Evolutionary conservation across 1,139 yeast genomes (phyloP).

Genomic region (Kluyveromyces marxianus): DNA sequence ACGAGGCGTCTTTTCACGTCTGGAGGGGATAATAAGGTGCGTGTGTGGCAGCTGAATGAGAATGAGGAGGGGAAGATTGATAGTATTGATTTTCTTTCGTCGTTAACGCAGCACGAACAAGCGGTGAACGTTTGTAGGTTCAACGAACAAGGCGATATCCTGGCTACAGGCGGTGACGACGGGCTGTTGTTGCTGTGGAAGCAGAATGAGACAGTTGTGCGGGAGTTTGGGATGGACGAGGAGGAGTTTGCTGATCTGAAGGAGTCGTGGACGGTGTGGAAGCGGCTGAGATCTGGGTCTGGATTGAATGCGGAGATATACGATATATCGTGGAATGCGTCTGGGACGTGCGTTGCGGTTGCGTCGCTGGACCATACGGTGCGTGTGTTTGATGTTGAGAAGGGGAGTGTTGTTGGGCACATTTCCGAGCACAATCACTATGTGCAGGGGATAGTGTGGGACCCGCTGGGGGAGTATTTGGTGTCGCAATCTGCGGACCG

Average conservation of each 20-base stretch:
- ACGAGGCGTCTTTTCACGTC: conserved; percentile 63
- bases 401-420: conserved; percentile 55
- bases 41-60: conserved; percentile 43
- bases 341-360: conserved; percentile 62
- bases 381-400: conserved; percentile 52
- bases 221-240: conserved; percentile 33
- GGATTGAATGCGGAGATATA: conserved; percentile 51
- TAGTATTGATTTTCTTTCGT: conserved; percentile 58
- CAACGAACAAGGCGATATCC: conserved; percentile 49
- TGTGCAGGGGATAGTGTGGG: conserved; percentile 96
- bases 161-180: conserved; percentile 94
- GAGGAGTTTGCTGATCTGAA: conserved; percentile 40
- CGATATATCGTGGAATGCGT: conserved; percentile 90
- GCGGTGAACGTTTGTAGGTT: conserved; percentile 91
- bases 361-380: conserved; percentile 89
- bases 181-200: conserved; percentile 82
- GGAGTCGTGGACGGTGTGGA: conserved; percentile 58
- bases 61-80: conserved; percentile 29
- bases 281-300: conserved; percentile 18
- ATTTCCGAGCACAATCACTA: conserved; percentile 75
- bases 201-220: conserved; percentile 43
- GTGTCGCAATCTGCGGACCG: conserved; percentile 91
- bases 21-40: conserved; percentile 88
- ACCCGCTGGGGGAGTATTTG: conserved; percentile 66
- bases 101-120: conserved; percentile 81